Conservation (phyloP, 2,329 filamentous ascomycete species). For the Ambrosiella xylebori region DNA sequence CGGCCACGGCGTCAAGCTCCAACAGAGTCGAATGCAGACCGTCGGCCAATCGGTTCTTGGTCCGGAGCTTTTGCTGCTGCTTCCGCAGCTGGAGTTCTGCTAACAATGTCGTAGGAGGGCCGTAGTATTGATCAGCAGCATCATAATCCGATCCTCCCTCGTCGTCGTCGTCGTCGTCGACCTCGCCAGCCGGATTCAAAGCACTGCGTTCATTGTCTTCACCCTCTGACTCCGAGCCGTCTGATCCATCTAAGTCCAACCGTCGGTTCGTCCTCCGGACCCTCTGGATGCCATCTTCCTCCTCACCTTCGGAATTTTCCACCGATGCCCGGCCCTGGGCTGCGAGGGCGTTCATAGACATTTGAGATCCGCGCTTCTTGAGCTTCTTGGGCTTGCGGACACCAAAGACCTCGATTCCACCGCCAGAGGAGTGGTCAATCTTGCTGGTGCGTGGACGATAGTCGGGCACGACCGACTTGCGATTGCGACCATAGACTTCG, state of each 20-base stretch:
- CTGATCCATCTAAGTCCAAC: constrained; percentile 7
- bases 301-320: neutral
- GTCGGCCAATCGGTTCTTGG: constrained; percentile 46
- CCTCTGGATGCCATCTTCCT: neutral
- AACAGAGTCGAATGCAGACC: constrained; percentile 85
- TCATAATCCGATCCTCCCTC: constrained; percentile 23
- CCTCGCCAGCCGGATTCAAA: neutral
- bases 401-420: neutral
- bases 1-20: constrained; percentile 76
- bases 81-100: constrained; percentile 87
- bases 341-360: constrained; percentile 7
- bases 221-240: neutral
- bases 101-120: constrained; percentile 72
- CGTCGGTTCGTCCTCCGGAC: constrained; percentile 7
- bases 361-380: constrained; percentile 8
- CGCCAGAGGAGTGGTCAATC: neutral
- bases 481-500: constrained; percentile 51
- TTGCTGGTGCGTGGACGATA: constrained; percentile 13
- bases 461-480: constrained; percentile 18
- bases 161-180: constrained; percentile 12
- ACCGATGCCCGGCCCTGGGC: neutral
- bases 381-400: constrained; percentile 10
- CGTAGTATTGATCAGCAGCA: constrained; percentile 38
- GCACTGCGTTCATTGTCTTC: constrained; percentile 6
- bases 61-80: constrained; percentile 68